A percentile compares a stretch with the other conserved stretches of the same genome.
Evolutionary conservation across 306 rosid genomes (phyloP).

Genomic region (Psophocarpus tetragonolobus): DNA sequence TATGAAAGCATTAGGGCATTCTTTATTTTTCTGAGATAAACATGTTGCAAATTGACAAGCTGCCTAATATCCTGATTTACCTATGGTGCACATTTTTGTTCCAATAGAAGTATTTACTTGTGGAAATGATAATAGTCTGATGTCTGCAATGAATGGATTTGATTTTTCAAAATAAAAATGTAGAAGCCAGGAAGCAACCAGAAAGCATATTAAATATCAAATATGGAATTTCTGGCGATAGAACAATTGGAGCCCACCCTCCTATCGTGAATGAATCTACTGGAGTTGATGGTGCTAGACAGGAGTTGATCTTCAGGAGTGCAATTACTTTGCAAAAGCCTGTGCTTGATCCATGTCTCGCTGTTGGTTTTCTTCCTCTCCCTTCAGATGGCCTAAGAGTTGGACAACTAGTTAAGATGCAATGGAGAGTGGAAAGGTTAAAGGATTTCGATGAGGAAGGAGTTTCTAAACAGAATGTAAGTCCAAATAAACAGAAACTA

Average conservation of each 20-base stretch:
- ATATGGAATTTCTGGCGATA: constrained; percentile 84
- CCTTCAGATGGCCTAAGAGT: constrained; percentile 85
- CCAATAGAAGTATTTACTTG: constrained; percentile 17
- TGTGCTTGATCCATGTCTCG: constrained; percentile 91
- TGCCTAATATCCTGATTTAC: neutral
- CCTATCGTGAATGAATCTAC: constrained; percentile 57
- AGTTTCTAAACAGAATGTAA: constrained; percentile 60
- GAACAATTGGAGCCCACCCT: constrained; percentile 86
- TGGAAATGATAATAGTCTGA: constrained; percentile 28
- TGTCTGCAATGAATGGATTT: constrained; percentile 29
- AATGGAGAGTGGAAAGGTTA: constrained; percentile 95
- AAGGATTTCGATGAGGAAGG: constrained; percentile 63
- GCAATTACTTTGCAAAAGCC: constrained; percentile 88
- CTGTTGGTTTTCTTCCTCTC: constrained; percentile 97
- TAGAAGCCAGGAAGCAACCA: constrained; percentile 54
- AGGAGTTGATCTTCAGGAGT: constrained; percentile 80
- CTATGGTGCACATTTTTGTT: neutral
- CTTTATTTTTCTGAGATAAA: constrained; percentile 4
- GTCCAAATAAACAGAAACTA: constrained; percentile 34
- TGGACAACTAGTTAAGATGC: constrained; percentile 88
- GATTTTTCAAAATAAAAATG: constrained; percentile 4
- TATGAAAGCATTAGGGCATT: neutral
- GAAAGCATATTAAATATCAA: constrained; percentile 80
- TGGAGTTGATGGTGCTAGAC: constrained; percentile 49
- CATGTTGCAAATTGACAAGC: constrained; percentile 15